Base-by-base conservation (phyloP, 495 filamentous ascomycete species). In the Coniosporium apollinis region DNA sequence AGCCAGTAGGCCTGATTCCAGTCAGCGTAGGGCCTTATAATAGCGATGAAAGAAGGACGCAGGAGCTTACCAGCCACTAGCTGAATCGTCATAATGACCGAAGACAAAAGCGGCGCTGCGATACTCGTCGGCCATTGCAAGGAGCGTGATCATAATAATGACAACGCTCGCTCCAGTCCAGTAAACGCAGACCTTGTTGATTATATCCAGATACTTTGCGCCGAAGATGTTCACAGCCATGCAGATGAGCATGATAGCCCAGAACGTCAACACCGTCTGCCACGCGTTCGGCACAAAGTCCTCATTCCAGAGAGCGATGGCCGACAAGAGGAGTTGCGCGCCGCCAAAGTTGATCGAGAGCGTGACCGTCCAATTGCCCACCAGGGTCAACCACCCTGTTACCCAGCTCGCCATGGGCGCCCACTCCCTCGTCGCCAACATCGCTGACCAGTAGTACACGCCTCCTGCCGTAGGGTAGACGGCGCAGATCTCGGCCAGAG, bases 131-230 rank as follows among this genome's bases (percentile, higher is more conserved):
- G 66, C 69, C 69, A 74, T 77, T 2, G 57, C 58, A 21, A 78
- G 49, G 17, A 77, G 43, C 0, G 64, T 68, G 21, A 76, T 46
- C 26, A 77, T 41, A 32, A 78, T 76, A 29, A 74, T 64, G 19
- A 78, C 34, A 13, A 77, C 70, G 25, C 69, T 73, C 3, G 53
- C 61, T 0, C 57, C 65, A 2, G 74, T 77, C 74, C 74, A 79
- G 41, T 64, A 74, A 19, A 78, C 74, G 43, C 72, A 76, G 19
- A 74, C 51, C 52, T 76, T 78, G 49, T 78, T 76, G 50, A 78
- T 70, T 14, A 76, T 38, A 47, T 75, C 70, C 8, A 79, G 55
- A 34, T 67, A 69, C 42, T 59, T 64, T 19, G 66, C 57, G 2
- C 53, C 58, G 39, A 76, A 76, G 30, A 70, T 60, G 48, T 76